These are phyloP conservation scores for Phytophthora ohioensis DNA, from an alignment of 352 stramenopile species.

Conservation along the genomic window DNA sequence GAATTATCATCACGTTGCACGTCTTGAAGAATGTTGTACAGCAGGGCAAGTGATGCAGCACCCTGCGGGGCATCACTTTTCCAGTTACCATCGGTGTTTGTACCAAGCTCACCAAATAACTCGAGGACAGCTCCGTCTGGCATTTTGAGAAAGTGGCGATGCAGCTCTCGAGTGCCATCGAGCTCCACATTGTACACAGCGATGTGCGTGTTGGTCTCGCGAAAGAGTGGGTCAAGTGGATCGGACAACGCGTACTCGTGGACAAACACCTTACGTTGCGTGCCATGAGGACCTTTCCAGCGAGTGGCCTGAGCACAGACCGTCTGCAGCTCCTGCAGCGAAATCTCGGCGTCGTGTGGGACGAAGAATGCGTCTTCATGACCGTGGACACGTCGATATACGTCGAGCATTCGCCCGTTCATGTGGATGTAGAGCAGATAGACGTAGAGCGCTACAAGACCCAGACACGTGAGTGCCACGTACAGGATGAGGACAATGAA, in stretches of 20 bases:
- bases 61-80: conserved; percentile 44
- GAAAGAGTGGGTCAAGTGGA: conserved; percentile 66
- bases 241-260: conserved; percentile 84
- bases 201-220: conserved; percentile 80
- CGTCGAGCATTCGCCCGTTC: conserved; percentile 91
- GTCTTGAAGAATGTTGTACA: conserved; percentile 67
- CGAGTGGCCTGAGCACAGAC: conserved; percentile 68
- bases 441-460: conserved; percentile 66
- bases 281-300: conserved; percentile 69
- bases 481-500: conserved; percentile 86
- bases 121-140: conserved; percentile 88
- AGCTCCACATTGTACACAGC: conserved; percentile 85
- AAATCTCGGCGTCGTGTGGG: conserved; percentile 91
- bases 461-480: conserved; percentile 61
- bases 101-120: conserved; percentile 75
- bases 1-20: conserved; percentile 39
- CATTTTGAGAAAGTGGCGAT: conserved; percentile 90
- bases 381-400: conserved; percentile 83
- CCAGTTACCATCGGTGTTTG: conserved; percentile 48
- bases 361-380: conserved; percentile 84
- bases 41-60: conserved; percentile 47
- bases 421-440: conserved; percentile 91
- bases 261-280: conserved; percentile 81
- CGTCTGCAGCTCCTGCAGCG: conserved; percentile 69
- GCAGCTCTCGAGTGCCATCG: conserved; percentile 61